Conservation (phyloP, 805 yeast genomes). For the Scheffersomyces spartinae region DNA sequence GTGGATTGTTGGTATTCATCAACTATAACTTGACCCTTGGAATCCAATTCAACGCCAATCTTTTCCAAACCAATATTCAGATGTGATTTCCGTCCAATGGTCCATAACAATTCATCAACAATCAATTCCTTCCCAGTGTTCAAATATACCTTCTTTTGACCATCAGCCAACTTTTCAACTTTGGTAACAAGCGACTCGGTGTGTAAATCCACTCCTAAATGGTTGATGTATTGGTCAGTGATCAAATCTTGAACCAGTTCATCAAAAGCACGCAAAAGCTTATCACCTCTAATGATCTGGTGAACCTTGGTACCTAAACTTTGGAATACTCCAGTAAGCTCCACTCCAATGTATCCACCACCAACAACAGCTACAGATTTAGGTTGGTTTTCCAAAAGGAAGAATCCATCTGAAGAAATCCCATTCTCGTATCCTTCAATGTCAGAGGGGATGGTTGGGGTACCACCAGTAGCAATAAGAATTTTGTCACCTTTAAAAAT, state of each 20-base stretch:
- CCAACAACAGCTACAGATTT: conserved; percentile 91
- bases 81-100: conserved; percentile 80
- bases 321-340: conserved; percentile 88
- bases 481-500: conserved; percentile 69
- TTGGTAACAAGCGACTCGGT: conserved; percentile 44
- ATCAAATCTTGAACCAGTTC: conserved; percentile 65
- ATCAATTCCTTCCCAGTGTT: conserved; percentile 24
- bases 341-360: conserved; percentile 96
- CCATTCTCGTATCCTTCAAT: conserved; percentile 80
- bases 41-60: conserved; percentile 57
- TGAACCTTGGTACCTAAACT: conserved; percentile 82
- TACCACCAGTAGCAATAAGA: conserved; percentile 90
- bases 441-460: conserved; percentile 55
- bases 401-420: conserved; percentile 84
- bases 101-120: conserved; percentile 85
- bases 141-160: conserved; percentile 38
- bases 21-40: conserved; percentile 52
- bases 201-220: conserved; percentile 68
- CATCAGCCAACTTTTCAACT: conserved; percentile 36
- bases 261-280: conserved; percentile 83
- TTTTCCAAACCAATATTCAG: conserved; percentile 66
- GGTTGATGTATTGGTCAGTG: conserved; percentile 68
- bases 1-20: conserved; percentile 85
- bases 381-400: conserved; percentile 72
- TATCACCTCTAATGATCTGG: conserved; percentile 81